Percentiles rank a stretch among this genome's conserved stretches.
phyloP scores from a whole-genome alignment of 352 stramenopile genomes.

The Phytophthora aleatoria region DNA sequence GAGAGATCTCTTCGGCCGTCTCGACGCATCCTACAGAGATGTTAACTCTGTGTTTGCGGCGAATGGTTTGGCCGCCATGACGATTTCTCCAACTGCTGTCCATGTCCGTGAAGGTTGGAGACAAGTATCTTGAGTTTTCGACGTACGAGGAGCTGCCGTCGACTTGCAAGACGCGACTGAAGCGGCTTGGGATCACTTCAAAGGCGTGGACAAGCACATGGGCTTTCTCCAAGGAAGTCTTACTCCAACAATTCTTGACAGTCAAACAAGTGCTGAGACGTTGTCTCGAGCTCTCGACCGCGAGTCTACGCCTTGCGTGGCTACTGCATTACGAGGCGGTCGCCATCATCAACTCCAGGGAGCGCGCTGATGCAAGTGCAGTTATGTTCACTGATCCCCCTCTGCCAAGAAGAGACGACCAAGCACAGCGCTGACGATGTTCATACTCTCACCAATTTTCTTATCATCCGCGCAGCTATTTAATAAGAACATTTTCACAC shows the following conservation, averaged over 20 bases:
- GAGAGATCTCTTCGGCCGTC: constrained; percentile 21
- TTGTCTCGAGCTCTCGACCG: constrained; percentile 39
- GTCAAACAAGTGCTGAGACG: constrained; percentile 61
- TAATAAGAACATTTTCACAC: constrained; percentile 34
- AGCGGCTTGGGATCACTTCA: constrained; percentile 31
- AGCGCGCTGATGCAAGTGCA: constrained; percentile 46
- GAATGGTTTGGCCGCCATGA: constrained; percentile 26
- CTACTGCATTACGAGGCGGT: constrained; percentile 56
- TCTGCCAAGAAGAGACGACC: constrained; percentile 35
- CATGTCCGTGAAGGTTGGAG: constrained; percentile 31
- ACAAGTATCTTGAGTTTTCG: constrained; percentile 35
- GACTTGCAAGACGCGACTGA: constrained; percentile 15
- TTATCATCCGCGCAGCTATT: constrained; percentile 32
- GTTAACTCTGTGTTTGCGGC: constrained; percentile 32
- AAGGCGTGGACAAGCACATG: constrained; percentile 30
- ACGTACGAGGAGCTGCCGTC: constrained; percentile 30
- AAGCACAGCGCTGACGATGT: constrained; percentile 31
- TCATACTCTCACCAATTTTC: constrained; percentile 48
- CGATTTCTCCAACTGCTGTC: constrained; percentile 22
- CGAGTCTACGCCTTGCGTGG: constrained; percentile 47
- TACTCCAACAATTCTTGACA: constrained; percentile 45
- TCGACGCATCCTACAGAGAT: constrained; percentile 29
- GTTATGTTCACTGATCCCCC: constrained; percentile 51
- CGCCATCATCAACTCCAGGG: constrained; percentile 24
- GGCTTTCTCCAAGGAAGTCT: constrained; percentile 53